Evolutionary conservation across 768 basidiomycete genomes (phyloP).

Genomic region (Strobilomyces echinocephalus): DNA sequence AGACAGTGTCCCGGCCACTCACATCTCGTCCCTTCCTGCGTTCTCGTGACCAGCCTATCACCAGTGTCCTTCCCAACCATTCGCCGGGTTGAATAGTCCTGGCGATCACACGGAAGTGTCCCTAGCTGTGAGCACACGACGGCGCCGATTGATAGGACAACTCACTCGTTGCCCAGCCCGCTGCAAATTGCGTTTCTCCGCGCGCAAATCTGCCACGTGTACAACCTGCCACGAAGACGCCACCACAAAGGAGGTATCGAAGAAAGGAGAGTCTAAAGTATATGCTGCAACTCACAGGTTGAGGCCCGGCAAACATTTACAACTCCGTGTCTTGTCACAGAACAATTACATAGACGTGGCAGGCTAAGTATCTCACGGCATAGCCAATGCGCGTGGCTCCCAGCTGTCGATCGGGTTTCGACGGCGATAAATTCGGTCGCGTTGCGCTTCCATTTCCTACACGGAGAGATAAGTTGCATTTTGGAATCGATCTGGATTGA

Average conservation of each 20-base stretch:
- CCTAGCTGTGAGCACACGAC: too few relatives aligned
- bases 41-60: too few relatives aligned
- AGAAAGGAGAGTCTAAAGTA: conserved; percentile 9
- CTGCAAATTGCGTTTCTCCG: not conserved
- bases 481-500: conserved; percentile 13
- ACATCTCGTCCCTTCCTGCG: too few relatives aligned
- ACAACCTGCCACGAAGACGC: not conserved
- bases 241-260: conserved; percentile 1
- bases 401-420: conserved; percentile 10
- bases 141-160: too few relatives aligned
- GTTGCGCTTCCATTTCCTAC: conserved; percentile 15
- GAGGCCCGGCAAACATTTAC: conserved; percentile 10
- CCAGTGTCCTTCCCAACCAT: too few relatives aligned
- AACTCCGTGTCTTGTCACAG: conserved; percentile 2
- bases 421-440: conserved; percentile 19
- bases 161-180: too few relatives aligned
- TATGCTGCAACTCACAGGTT: conserved; percentile 3
- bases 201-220: not conserved
- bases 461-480: conserved; percentile 15
- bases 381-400: conserved; percentile 21
- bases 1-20: not conserved
- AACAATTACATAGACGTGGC: conserved; percentile 15
- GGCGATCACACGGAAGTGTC: too few relatives aligned
- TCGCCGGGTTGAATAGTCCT: not conserved
- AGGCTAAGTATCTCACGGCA: conserved; percentile 5